Conservation (phyloP, 352 stramenopile species). For the Globisporangium megalacanthum region DNA sequence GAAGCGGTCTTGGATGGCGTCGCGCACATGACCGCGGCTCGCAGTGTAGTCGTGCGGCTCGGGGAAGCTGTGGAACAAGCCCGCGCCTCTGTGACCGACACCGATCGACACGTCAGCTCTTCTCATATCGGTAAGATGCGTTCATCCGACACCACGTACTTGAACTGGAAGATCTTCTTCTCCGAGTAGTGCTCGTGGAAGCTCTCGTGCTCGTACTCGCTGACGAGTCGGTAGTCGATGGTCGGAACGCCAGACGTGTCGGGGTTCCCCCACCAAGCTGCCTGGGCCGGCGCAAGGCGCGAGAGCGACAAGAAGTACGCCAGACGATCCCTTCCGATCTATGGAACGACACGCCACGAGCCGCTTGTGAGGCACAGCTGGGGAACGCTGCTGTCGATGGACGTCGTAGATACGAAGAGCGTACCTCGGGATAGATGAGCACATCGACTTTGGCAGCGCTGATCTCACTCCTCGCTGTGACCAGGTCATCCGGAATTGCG, state of each 20-base stretch:
- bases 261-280: slow-evolving; percentile 69
- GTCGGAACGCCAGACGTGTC: slow-evolving; percentile 62
- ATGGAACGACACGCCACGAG: neutral
- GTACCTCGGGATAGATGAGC: slow-evolving; percentile 67
- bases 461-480: slow-evolving; percentile 43
- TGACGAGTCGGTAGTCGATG: slow-evolving; percentile 69
- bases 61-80: slow-evolving; percentile 51
- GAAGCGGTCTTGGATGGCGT: slow-evolving; percentile 51
- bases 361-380: too few species aligned
- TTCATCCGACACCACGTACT: slow-evolving; percentile 24
- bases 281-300: slow-evolving; percentile 61
- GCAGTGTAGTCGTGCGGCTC: slow-evolving; percentile 29
- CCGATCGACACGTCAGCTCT: neutral
- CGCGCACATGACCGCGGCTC: slow-evolving; percentile 37
- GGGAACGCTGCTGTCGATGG: too few species aligned
- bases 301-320: slow-evolving; percentile 69
- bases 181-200: slow-evolving; percentile 55
- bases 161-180: slow-evolving; percentile 30
- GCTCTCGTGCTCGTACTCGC: slow-evolving; percentile 51
- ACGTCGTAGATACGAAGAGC: too few species aligned
- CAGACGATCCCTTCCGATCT: slow-evolving; percentile 79
- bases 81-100: slow-evolving; percentile 38
- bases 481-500: slow-evolving; percentile 43
- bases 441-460: slow-evolving; percentile 45
- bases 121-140: neutral